phyloP scores from a whole-genome alignment of 805 yeast genomes.

The Suhomyces sp. region DNA sequence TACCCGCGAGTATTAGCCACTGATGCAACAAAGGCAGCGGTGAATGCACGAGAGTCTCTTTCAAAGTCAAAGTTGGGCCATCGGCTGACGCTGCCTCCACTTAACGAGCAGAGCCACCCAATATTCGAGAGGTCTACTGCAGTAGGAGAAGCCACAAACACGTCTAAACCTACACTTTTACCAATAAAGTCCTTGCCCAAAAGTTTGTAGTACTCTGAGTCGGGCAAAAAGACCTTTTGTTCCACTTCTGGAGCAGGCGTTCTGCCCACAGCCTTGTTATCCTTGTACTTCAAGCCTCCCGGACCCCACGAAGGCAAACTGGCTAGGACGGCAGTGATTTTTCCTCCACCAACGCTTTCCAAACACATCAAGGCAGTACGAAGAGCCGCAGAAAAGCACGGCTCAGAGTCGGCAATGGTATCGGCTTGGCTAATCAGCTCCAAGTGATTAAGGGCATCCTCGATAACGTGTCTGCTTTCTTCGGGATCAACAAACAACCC shows the following conservation, averaged over 20 bases:
- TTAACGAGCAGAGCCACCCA: conserved; percentile 59
- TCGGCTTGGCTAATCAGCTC: conserved; percentile 42
- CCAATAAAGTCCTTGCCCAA: conserved; percentile 55
- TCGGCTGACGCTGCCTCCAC: conserved; percentile 68
- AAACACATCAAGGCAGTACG: conserved; percentile 64
- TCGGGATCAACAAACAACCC: conserved; percentile 81
- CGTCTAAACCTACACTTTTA: conserved; percentile 68
- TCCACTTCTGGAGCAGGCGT: conserved; percentile 41
- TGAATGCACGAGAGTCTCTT: conserved; percentile 66
- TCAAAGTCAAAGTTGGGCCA: conserved; percentile 67
- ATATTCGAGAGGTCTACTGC: conserved; percentile 72
- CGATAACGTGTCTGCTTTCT: conserved; percentile 61
- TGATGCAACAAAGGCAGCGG: conserved; percentile 55
- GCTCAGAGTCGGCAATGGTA: conserved; percentile 49
- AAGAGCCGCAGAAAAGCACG: conserved; percentile 78
- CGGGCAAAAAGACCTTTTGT: conserved; percentile 55
- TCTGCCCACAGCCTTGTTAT: conserved; percentile 37
- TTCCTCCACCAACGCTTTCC: conserved; percentile 73
- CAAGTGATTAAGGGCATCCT: conserved; percentile 61
- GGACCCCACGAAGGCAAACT: conserved; percentile 79
- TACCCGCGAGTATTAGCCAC: conserved; percentile 59
- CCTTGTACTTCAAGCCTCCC: conserved; percentile 57
- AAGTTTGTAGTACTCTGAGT: conserved; percentile 57
- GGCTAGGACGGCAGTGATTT: conserved; percentile 65
- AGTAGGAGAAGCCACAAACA: conserved; percentile 63